A percentile compares a stretch with the other conserved stretches of the same genome.
Evolutionary conservation across 768 basidiomycete genomes (phyloP).

Genomic region (Rhizopogon rudus): DNA sequence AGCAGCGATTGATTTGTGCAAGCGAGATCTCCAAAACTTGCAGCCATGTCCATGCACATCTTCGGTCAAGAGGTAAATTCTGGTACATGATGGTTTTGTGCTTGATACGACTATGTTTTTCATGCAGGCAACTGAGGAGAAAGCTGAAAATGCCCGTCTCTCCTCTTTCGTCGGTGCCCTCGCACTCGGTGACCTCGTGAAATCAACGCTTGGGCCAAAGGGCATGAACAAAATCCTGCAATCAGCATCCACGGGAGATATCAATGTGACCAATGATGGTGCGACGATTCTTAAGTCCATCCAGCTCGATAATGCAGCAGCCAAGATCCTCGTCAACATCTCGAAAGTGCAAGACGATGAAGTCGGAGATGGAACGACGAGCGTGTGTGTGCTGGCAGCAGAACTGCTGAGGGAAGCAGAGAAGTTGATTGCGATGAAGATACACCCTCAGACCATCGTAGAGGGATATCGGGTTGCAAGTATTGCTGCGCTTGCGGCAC

Average conservation of each 20-base stretch:
- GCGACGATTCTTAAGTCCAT: constrained; percentile 98
- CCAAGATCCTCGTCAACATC: constrained; percentile 99
- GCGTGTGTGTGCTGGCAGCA: constrained; percentile 86
- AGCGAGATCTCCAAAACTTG: background rate
- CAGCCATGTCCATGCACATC: constrained; percentile 62
- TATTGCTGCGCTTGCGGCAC: constrained; percentile 73
- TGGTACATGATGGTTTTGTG: background rate
- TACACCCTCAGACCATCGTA: constrained; percentile 97
- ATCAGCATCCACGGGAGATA: constrained; percentile 82
- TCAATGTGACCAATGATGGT: constrained; percentile 98
- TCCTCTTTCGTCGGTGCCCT: constrained; percentile 97
- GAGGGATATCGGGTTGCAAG: constrained; percentile 96
- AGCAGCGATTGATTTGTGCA: background rate
- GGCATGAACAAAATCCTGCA: constrained; percentile 99
- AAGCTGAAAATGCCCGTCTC: constrained; percentile 96
- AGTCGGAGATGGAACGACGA: constrained; percentile 93
- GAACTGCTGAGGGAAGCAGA: constrained; percentile 95
- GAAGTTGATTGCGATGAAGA: constrained; percentile 85
- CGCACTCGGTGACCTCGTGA: constrained; percentile 96
- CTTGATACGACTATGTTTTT: constrained; percentile 2
- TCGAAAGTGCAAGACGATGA: constrained; percentile 99
- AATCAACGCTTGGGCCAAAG: constrained; percentile 97
- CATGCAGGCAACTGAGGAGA: constrained; percentile 80
- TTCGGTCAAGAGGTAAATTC: constrained; percentile 54
- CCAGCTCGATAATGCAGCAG: constrained; percentile 96